A percentile compares a stretch with the other conserved stretches of the same genome.
phyloP scores from a whole-genome alignment of 116 monocot species.

The Trichopus zeylanicus region DNA sequence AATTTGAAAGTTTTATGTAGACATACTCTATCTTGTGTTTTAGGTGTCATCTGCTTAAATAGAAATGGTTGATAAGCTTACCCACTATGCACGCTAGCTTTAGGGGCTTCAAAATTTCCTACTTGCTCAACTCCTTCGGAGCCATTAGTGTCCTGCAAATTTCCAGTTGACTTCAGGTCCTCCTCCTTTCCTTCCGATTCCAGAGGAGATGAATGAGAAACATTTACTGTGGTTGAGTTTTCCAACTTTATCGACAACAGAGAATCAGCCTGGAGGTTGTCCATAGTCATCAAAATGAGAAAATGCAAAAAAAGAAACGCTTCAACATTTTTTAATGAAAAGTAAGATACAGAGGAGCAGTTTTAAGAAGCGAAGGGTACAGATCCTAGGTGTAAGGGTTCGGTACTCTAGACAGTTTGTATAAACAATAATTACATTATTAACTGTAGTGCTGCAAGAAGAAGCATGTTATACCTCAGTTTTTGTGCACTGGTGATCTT shows the following conservation, averaged over 20 bases:
- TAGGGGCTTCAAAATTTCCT: background rate
- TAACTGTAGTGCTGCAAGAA: background rate
- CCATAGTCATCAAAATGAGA: background rate
- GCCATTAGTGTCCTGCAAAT: background rate
- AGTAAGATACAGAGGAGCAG: background rate
- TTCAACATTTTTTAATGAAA: background rate
- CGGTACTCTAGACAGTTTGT: background rate
- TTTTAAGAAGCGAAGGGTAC: too few relatives aligned
- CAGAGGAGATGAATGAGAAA: background rate
- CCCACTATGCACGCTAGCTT: conserved; percentile 3
- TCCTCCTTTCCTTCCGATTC: conserved; percentile 1
- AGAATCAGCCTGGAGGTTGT: background rate
- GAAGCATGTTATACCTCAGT: background rate
- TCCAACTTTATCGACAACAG: background rate
- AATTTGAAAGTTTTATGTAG: too few relatives aligned
- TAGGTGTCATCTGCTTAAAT: too few relatives aligned
- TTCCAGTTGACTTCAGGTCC: conserved; percentile 1
- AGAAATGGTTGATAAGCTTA: conserved; percentile 3
- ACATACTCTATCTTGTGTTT: too few relatives aligned
- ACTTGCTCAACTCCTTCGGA: background rate
- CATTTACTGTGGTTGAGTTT: background rate
- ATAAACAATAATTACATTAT: background rate
- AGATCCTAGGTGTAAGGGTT: background rate
- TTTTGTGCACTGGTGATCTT: background rate
- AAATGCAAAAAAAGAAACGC: background rate